Conservation (phyloP, 169 alveolate species). For the Babesia microti region DNA sequence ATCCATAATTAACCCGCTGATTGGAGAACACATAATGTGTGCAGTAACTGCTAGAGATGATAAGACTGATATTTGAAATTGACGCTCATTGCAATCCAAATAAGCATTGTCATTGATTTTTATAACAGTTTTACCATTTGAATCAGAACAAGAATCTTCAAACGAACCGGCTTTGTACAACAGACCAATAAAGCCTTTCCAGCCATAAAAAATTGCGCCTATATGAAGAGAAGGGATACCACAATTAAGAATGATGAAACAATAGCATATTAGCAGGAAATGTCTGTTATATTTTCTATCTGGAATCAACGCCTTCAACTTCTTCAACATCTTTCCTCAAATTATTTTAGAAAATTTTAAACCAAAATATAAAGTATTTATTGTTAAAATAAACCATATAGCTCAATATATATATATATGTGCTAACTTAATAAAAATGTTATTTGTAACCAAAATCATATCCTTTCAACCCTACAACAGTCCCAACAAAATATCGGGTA, state of each 20-base stretch:
- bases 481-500: neutral
- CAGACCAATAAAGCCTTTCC: constrained; percentile 32
- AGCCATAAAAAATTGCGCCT: constrained; percentile 43
- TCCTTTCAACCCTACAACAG: neutral
- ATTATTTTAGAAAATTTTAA: neutral
- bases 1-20: constrained; percentile 24
- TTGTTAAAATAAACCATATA: neutral
- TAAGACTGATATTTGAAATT: constrained; percentile 21
- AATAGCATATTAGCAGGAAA: neutral
- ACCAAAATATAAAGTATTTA: neutral
- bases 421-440: neutral
- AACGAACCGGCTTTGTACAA: constrained; percentile 39
- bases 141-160: constrained; percentile 13
- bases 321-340: neutral
- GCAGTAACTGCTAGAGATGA: constrained; percentile 24
- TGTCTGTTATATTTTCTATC: neutral
- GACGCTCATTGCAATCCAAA: constrained; percentile 20
- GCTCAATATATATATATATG: neutral
- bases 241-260: neutral
- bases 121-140: neutral
- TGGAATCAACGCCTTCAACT: neutral
- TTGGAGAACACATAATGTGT: constrained; percentile 16
- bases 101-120: neutral
- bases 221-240: constrained; percentile 1
- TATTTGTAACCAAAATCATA: neutral